Evolutionary conservation across 2,329 filamentous ascomycete genomes (phyloP).

Genomic region (Fusarium transvaalense): DNA sequence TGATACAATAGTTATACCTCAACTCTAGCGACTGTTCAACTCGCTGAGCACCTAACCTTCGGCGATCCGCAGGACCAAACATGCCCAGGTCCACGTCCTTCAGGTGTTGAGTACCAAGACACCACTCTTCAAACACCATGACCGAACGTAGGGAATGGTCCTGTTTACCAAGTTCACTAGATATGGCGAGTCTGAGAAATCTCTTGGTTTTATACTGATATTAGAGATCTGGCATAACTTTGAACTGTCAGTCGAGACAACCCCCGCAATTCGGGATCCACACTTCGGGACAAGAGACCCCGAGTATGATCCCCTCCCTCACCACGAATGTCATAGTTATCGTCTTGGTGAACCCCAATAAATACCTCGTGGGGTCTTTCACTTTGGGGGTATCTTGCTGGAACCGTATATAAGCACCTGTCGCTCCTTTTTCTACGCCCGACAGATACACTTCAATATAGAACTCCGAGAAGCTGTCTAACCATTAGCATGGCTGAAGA

Average conservation of each 20-base stretch:
- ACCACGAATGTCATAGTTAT: neutral
- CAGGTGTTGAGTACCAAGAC: too few relatives aligned
- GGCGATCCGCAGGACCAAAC: too few relatives aligned
- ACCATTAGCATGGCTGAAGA: conserved; percentile 16
- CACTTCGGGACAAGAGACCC: conserved; percentile 33
- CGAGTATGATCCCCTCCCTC: conserved; percentile 18
- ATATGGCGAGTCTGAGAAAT: too few relatives aligned
- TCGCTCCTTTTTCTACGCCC: neutral
- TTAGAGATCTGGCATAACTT: neutral
- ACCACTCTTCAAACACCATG: too few relatives aligned
- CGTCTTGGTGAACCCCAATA: neutral
- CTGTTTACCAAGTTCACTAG: too few relatives aligned
- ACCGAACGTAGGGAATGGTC: too few relatives aligned
- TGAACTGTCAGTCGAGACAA: neutral
- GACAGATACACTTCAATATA: neutral
- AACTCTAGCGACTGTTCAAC: too few relatives aligned
- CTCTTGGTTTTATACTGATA: neutral
- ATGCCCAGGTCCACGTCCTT: too few relatives aligned
- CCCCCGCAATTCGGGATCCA: conserved; percentile 22
- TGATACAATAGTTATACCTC: too few relatives aligned
- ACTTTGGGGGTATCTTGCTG: neutral
- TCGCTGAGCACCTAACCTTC: too few relatives aligned
- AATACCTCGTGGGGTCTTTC: conserved; percentile 9
- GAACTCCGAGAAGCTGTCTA: too few relatives aligned
- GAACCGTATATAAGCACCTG: neutral